Evolutionary conservation across 306 rosid genomes (phyloP), one percentile per base, ranked within the genome.

Genomic region (Sicyos baderoa): DNA sequence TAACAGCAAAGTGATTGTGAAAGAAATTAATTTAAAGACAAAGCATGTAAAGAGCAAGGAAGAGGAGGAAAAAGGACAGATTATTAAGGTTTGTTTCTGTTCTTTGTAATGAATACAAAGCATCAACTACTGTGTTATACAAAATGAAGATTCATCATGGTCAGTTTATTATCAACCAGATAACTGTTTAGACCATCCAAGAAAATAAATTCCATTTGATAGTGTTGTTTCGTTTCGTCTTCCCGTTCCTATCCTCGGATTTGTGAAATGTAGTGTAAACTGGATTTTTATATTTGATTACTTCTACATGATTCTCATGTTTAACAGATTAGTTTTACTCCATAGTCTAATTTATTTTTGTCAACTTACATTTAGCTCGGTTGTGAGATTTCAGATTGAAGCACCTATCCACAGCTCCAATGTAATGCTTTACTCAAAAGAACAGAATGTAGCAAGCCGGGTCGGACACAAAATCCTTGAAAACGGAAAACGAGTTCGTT

Each of bases 401-500:
- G 97, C 79, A 12, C 86, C 97, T 5, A 79, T 93, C 72, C 99
- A 93, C 82, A 93, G 99, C 81, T 93, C 99, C 45, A 93, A 93
- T 75, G 91, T 93, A 83, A 93, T 93, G 99, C 90, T 88, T 22
- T 93, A 90, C 84, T 93, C 97, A 0, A 88, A 90, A 73, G 97
- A 93, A 55, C 81, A 93, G 80, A 79, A 93, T 22, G 90, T 90
- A 54, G 89, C 95, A 7, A 93, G 99, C 74, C 89, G 99, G 9
- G 97, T 90, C 58, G 99, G 99, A 51, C 99, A 90, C 74, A 88
- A 90, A 77, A 72, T 77, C 49, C 88, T 93, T 75, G 99, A 93
- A 32, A 68, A 86, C 74, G 99, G 97, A 35, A 82, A 53, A 51
- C 90, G 82, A 37, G 99, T 90, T 71, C 88, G 99, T 0, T 93